Percentiles rank a stretch among this genome's conserved stretches.
Evolutionary conservation across 768 basidiomycete genomes (phyloP).

Genomic region (Russula ochroleuca): DNA sequence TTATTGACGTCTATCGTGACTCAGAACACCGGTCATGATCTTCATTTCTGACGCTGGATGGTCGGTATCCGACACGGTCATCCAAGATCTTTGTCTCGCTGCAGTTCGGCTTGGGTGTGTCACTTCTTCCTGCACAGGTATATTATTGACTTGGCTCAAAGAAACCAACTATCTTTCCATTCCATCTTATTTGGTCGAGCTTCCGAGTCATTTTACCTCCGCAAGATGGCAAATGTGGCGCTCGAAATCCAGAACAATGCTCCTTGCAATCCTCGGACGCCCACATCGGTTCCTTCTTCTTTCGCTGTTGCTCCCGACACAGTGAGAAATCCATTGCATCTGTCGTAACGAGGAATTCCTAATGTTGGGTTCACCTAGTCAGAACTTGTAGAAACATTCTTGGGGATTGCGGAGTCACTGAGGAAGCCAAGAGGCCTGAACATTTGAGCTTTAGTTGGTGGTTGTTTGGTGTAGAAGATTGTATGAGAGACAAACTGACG

Average conservation of each 20-base stretch:
- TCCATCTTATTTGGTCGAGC: constrained; percentile 50
- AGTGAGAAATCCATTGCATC: background rate
- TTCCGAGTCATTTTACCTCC: constrained; percentile 33
- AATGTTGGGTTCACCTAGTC: constrained; percentile 36
- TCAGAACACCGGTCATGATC: no score
- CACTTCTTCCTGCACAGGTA: background rate
- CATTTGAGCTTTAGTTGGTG: background rate
- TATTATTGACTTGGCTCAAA: constrained; percentile 25
- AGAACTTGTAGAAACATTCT: constrained; percentile 52
- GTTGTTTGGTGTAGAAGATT: background rate
- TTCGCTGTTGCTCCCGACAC: constrained; percentile 42
- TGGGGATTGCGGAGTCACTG: constrained; percentile 55
- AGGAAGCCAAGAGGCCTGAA: constrained; percentile 46
- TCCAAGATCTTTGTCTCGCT: constrained; percentile 42
- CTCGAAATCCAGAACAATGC: constrained; percentile 43
- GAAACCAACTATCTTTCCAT: constrained; percentile 55
- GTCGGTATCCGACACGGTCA: constrained; percentile 35
- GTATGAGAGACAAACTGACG: background rate
- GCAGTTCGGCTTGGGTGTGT: constrained; percentile 45
- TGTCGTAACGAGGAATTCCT: background rate
- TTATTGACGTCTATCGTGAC: no score
- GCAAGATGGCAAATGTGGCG: constrained; percentile 51
- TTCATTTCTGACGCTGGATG: no score
- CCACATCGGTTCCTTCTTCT: constrained; percentile 29
- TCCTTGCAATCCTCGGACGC: constrained; percentile 37